These are phyloP conservation scores for Pseudisothecium myosuroides DNA, from an alignment of 225 moss, liverwort and hornwort genomes.

Conservation along the genomic window DNA sequence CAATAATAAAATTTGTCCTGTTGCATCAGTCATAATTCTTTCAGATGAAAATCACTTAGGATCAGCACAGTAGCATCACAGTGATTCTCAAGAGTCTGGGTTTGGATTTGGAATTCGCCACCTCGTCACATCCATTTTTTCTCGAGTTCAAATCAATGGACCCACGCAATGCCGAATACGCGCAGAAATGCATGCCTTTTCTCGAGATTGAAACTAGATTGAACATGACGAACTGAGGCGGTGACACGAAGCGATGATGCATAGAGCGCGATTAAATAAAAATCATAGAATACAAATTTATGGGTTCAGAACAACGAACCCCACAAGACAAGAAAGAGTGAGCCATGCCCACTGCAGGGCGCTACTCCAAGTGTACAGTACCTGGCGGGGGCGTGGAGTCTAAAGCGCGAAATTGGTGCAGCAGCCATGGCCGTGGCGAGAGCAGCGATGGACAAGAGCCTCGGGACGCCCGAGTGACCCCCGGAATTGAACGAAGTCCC, in stretches of 20 bases:
- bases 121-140: background rate
- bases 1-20: background rate
- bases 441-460: background rate
- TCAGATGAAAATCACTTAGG: background rate
- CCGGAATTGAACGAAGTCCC: background rate
- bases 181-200: background rate
- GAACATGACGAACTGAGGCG: background rate
- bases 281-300: background rate
- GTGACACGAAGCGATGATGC: background rate
- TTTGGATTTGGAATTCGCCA: background rate
- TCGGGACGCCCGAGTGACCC: background rate
- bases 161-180: background rate
- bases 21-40: background rate
- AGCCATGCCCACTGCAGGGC: background rate
- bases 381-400: background rate
- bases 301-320: background rate
- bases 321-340: background rate
- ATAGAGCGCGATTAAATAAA: background rate
- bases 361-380: background rate
- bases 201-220: background rate
- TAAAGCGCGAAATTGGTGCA: slow-evolving; percentile 3
- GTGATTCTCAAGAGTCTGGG: background rate
- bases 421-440: background rate
- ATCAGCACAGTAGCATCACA: background rate
- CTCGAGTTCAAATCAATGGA: background rate